Base-by-base conservation (phyloP, 495 filamentous ascomycete species). In the Xylaria grammica region DNA sequence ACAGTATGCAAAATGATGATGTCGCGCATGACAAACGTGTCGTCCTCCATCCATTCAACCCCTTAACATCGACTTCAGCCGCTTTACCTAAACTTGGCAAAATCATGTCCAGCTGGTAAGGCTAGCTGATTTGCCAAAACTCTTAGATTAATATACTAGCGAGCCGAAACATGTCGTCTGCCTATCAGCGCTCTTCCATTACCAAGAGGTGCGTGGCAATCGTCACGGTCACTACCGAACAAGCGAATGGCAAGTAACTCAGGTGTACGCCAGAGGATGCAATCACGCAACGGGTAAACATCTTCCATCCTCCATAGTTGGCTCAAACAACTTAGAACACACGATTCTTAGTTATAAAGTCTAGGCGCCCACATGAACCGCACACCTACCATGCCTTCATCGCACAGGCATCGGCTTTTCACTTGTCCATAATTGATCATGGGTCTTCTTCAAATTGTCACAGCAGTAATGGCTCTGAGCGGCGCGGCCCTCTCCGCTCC, bases 401-500 rank as follows among this genome's bases (percentile, higher is more conserved):
- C 48, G 32, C 60, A n/a, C 60, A 46, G n/a, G 34, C 19, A 24
- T 54, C 15, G 9, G 38, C 24, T 51, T 51, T 27, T 51, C 32
- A 32, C 60, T 15, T 55, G 15, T 54, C 49, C 26, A 24, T 44
- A 44, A 30, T 15, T 42, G 55, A 60, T 55, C 40, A 78, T 78
- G 76, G 72, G 73, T 68, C 60, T 76, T 52, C 60, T 75, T 42
- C 65, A 72, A 40, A 46, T 74, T 61, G 67, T 62, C 10, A 64
- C 66, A 4, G 62, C 72, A 44, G 49, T 61, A 6, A 42, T 76
- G 46, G 68, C 68, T 44, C 58, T 76, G 19, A 51, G 68, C 49
- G 61, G 59, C 52, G 19, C 52, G 2, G 69, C 40, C 50, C 13
- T 66, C 20, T 32, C 50, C 6, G 66, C 61, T 29, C 65, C 49